A percentile compares a stretch with the other conserved stretches of the same genome.
Evolutionary conservation across 192 early-diverging fungal genomes (phyloP).

Genomic region (Linnemannia elongata): DNA sequence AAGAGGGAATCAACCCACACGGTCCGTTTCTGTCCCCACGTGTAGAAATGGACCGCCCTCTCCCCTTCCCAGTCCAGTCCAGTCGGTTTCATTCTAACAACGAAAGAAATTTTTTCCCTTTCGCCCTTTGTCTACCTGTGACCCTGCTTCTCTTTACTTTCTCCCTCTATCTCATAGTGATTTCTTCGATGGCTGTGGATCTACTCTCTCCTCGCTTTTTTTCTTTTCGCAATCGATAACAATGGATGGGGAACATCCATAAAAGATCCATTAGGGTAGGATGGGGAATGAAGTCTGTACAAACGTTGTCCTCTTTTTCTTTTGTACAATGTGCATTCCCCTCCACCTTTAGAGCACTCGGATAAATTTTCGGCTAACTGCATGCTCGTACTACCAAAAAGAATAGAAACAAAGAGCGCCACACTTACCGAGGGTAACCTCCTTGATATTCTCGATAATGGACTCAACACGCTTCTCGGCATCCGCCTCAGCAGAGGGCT

Average conservation of each 20-base stretch:
- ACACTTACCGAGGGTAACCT: conserved; percentile 45
- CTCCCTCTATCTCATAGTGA: background rate
- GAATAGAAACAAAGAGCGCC: background rate
- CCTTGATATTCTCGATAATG: conserved; percentile 52
- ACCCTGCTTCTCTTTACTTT: background rate
- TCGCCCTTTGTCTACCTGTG: too few relatives aligned
- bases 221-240: too few relatives aligned
- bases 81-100: background rate
- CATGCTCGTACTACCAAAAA: too few relatives aligned
- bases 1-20: background rate
- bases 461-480: conserved; percentile 53
- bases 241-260: too few relatives aligned
- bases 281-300: too few relatives aligned
- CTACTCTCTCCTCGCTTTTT: too few relatives aligned
- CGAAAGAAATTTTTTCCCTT: background rate
- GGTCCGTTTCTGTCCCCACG: background rate
- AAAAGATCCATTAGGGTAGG: too few relatives aligned
- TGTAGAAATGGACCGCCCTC: background rate
- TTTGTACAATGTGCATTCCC: too few relatives aligned
- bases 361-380: too few relatives aligned
- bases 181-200: too few relatives aligned
- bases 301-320: too few relatives aligned
- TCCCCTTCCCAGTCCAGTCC: background rate
- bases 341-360: too few relatives aligned
- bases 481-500: conserved; percentile 30